These are phyloP conservation scores for Candolleomyces efflorescens DNA, from an alignment of 768 basidiomycete genomes.

Conservation along the genomic window DNA sequence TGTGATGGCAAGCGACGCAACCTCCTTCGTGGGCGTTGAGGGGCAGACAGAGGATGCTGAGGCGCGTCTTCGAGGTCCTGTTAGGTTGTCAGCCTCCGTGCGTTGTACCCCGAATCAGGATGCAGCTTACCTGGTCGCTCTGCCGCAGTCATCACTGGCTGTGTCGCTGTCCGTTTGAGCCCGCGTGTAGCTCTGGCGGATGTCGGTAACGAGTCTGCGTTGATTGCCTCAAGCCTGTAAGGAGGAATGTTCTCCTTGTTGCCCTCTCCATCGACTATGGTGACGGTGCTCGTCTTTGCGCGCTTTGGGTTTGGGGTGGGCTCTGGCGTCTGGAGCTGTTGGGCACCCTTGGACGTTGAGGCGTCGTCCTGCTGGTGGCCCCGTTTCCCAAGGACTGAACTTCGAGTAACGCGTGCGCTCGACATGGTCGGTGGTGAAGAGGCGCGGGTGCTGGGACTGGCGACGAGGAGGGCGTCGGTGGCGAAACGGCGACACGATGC, in stretches of 20 bases:
- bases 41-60: constrained; percentile 44
- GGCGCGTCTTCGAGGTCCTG: constrained; percentile 44
- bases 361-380: constrained; percentile 35
- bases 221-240: constrained; percentile 34
- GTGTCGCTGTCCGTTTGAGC: constrained; percentile 34
- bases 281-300: constrained; percentile 40
- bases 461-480: background rate
- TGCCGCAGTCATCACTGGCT: constrained; percentile 37
- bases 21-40: constrained; percentile 41
- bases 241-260: constrained; percentile 85
- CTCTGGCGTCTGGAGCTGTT: constrained; percentile 55
- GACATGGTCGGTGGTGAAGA: constrained; percentile 29
- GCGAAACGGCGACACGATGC: background rate
- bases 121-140: constrained; percentile 38
- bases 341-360: constrained; percentile 26
- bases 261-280: constrained; percentile 44
- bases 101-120: background rate
- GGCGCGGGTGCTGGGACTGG: background rate
- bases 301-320: constrained; percentile 65
- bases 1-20: constrained; percentile 39
- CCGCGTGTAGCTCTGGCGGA: constrained; percentile 35
- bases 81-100: constrained; percentile 6
- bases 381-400: constrained; percentile 52
- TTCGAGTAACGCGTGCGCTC: constrained; percentile 36
- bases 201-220: constrained; percentile 28